phyloP scores from a whole-genome alignment of 2,329 filamentous ascomycete genomes.

The Aspergillus calidoustus region DNA sequence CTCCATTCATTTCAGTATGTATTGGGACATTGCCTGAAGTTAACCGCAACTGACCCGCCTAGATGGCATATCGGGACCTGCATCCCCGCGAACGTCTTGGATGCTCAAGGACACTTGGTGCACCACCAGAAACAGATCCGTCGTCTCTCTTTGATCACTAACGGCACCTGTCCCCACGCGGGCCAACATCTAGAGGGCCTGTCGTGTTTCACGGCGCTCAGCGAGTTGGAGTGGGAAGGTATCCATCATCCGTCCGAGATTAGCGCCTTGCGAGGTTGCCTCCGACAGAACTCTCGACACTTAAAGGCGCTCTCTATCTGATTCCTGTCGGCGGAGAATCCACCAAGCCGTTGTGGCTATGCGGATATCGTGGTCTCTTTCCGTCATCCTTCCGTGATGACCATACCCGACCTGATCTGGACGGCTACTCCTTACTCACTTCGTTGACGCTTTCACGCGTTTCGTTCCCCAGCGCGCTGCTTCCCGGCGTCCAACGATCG shows the following conservation, averaged over 20 bases:
- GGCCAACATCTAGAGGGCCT: conserved; percentile 6
- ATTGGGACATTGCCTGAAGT: neutral
- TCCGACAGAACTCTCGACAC: conserved; percentile 3
- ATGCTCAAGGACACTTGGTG: neutral
- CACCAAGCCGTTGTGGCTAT: no score
- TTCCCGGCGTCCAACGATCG: no score
- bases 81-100: neutral
- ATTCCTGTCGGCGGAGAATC: neutral
- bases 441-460: no score
- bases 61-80: conserved; percentile 3
- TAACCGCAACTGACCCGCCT: neutral
- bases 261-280: conserved; percentile 4
- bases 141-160: conserved; percentile 1
- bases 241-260: neutral
- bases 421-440: no score
- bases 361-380: no score
- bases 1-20: neutral
- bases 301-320: conserved; percentile 1
- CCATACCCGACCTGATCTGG: no score
- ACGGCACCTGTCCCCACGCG: conserved; percentile 2
- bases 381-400: no score
- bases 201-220: conserved; percentile 3
- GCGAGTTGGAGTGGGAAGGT: neutral
- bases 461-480: no score
- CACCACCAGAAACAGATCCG: neutral